Conservation (phyloP, 2,329 filamentous ascomycete species). For the Myrmaecium sp. region DNA sequence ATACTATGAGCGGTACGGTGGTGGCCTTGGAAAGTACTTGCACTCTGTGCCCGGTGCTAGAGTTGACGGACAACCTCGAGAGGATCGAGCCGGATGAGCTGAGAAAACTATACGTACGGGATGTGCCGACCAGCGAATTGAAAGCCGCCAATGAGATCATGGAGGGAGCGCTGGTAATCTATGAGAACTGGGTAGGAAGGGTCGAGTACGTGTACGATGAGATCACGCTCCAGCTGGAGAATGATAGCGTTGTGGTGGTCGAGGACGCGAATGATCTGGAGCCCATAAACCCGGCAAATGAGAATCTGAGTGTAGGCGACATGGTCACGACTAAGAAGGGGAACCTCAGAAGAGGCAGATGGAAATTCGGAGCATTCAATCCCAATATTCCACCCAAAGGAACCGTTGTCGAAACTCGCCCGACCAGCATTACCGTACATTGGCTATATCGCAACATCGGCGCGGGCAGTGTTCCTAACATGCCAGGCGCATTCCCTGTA, state of each 20-base stretch:
- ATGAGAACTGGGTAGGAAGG: constrained; percentile 38
- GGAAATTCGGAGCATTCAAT: constrained; percentile 35
- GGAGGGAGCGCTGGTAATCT: constrained; percentile 36
- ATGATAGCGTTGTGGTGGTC: constrained; percentile 38
- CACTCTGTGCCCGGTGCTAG: constrained; percentile 21
- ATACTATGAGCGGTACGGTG: constrained; percentile 37
- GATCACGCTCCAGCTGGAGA: constrained; percentile 32
- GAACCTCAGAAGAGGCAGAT: constrained; percentile 33
- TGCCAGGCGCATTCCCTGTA: constrained; percentile 5
- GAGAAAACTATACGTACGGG: constrained; percentile 22
- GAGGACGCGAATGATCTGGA: constrained; percentile 26
- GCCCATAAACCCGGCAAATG: constrained; percentile 16
- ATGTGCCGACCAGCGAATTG: constrained; percentile 29
- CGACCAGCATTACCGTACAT: constrained; percentile 28
- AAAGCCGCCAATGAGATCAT: constrained; percentile 27
- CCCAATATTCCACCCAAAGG: constrained; percentile 32
- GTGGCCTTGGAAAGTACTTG: constrained; percentile 31
- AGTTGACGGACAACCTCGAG: constrained; percentile 7
- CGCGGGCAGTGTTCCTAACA: constrained; percentile 8
- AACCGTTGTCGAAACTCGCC: constrained; percentile 33
- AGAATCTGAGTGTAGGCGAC: constrained; percentile 29
- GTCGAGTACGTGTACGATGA: constrained; percentile 33
- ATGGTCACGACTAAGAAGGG: constrained; percentile 34
- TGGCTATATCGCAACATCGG: constrained; percentile 34
- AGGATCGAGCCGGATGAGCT: background rate